phyloP scores from a whole-genome alignment of 2,329 filamentous ascomycete species.

The Hypomyces perniciosus region DNA sequence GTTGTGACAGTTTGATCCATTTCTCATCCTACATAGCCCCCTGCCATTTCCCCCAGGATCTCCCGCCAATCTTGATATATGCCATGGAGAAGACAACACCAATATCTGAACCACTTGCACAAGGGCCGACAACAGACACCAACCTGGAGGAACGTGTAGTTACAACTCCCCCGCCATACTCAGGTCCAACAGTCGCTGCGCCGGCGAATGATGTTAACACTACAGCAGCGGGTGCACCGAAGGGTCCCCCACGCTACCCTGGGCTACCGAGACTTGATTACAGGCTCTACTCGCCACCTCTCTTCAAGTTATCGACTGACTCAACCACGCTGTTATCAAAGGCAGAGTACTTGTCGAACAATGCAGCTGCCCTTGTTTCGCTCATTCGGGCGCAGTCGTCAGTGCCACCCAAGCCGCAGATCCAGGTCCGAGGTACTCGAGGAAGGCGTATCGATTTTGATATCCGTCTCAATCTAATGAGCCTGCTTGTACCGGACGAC shows the following conservation, averaged over 20 bases:
- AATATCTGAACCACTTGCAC: too few relatives aligned
- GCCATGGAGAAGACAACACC: too few relatives aligned
- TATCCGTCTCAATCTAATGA: conserved; percentile 50
- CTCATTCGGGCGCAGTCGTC: conserved; percentile 44
- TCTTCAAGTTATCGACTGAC: conserved; percentile 47
- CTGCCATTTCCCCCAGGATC: too few relatives aligned
- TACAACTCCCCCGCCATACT: too few relatives aligned
- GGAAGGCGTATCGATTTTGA: conserved; percentile 44
- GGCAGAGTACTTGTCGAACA: conserved; percentile 43
- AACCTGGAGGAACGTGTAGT: too few relatives aligned
- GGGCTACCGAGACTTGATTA: conserved; percentile 46
- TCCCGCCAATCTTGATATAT: too few relatives aligned
- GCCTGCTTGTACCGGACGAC: conserved; percentile 44
- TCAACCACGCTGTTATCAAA: conserved; percentile 41
- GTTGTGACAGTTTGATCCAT: too few relatives aligned
- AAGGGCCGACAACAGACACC: too few relatives aligned
- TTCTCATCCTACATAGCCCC: too few relatives aligned
- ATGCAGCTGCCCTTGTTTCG: conserved; percentile 38
- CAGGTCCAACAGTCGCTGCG: too few relatives aligned
- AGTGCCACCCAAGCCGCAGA: conserved; percentile 49
- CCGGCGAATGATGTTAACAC: too few relatives aligned
- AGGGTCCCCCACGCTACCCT: conserved; percentile 32
- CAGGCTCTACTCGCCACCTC: conserved; percentile 45
- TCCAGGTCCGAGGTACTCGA: conserved; percentile 43
- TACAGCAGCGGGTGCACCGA: conserved; percentile 2